These are phyloP conservation scores for Lentinula edodes DNA, from an alignment of 768 basidiomycete species.

Conservation along the genomic window DNA sequence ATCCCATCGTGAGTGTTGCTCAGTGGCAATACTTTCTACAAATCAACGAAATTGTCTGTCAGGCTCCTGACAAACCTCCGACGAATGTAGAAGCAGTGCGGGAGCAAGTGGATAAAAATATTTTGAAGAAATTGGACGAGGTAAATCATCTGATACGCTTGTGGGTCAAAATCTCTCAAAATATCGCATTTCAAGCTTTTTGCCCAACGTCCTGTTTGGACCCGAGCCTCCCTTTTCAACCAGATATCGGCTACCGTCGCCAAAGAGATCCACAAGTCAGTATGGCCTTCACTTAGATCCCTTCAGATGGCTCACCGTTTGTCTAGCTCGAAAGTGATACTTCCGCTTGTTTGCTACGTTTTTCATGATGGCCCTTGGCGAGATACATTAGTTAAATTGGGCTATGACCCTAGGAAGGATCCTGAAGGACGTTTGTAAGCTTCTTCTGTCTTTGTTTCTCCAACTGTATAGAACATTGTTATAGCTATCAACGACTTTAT, in stretches of 20 bases:
- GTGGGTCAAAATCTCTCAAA: not conserved
- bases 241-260: constrained; percentile 67
- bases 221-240: constrained; percentile 78
- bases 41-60: not conserved
- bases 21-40: not conserved
- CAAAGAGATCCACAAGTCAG: constrained; percentile 73
- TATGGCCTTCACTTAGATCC: not conserved
- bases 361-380: constrained; percentile 95
- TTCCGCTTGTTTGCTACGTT: constrained; percentile 80
- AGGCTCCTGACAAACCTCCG: constrained; percentile 60
- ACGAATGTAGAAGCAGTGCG: constrained; percentile 56
- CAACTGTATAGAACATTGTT: not conserved
- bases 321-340: constrained; percentile 63
- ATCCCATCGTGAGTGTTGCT: constrained; percentile 38
- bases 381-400: constrained; percentile 79
- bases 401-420: constrained; percentile 85
- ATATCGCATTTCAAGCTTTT: constrained; percentile 47
- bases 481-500: constrained; percentile 86
- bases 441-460: not conserved
- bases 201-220: constrained; percentile 79
- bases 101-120: constrained; percentile 43
- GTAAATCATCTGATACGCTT: constrained; percentile 23
- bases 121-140: constrained; percentile 50
- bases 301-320: not conserved
- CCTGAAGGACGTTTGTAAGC: constrained; percentile 72